phyloP scores from a whole-genome alignment of 2,329 filamentous ascomycete species.

The Beauveria brongniartii region DNA sequence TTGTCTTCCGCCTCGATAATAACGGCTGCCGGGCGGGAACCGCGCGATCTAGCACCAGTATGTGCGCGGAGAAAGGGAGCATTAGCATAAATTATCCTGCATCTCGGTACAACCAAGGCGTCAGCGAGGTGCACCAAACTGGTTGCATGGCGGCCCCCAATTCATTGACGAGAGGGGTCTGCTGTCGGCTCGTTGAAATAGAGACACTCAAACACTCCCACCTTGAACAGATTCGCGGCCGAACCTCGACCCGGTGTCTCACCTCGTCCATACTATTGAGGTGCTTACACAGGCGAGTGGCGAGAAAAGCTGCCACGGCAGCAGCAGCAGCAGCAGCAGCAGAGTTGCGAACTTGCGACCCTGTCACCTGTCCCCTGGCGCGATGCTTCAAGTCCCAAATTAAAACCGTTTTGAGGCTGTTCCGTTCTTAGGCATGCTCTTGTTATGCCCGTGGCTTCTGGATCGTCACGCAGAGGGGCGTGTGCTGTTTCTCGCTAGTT shows the following conservation, averaged over 20 bases:
- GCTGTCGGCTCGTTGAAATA: neutral
- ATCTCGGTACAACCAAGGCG: no score
- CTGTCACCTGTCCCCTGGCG: no score
- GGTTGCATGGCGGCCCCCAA: constrained; percentile 2
- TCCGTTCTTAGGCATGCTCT: neutral
- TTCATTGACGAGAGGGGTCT: neutral
- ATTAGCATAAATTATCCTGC: no score
- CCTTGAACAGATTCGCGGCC: neutral
- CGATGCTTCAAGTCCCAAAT: no score
- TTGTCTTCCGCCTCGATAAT: no score
- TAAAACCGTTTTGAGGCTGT: neutral
- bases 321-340: no score
- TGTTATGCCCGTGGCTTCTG: neutral
- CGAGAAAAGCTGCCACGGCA: no score
- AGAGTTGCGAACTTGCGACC: neutral
- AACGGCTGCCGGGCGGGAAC: neutral
- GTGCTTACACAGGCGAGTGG: no score
- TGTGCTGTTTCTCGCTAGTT: neutral
- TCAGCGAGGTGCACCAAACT: neutral
- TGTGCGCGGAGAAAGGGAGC: neutral
- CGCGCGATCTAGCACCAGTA: neutral
- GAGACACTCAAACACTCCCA: neutral
- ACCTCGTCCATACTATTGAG: neutral
- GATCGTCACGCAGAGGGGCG: neutral
- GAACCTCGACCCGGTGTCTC: neutral